Evolutionary conservation across 2,329 filamentous ascomycete species (phyloP).

Genomic region (Paramyrothecium sp.): DNA sequence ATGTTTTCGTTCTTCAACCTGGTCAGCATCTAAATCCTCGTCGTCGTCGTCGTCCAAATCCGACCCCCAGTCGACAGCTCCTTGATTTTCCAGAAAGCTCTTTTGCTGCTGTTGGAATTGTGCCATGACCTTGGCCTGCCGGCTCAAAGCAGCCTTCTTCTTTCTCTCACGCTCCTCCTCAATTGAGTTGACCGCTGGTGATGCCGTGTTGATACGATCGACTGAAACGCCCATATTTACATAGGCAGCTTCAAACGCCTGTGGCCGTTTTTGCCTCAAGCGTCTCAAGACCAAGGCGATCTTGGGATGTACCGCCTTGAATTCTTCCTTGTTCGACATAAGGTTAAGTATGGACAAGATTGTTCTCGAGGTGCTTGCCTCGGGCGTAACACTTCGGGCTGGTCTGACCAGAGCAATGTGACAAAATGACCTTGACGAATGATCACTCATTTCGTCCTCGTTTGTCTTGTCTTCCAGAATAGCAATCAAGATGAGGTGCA

Average conservation of each 20-base stretch:
- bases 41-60: slow-evolving; percentile 80
- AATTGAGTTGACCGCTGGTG: slow-evolving; percentile 67
- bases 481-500: slow-evolving; percentile 84
- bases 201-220: slow-evolving; percentile 78
- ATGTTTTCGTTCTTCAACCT: slow-evolving; percentile 61
- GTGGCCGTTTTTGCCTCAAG: slow-evolving; percentile 79
- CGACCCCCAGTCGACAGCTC: slow-evolving; percentile 79
- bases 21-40: slow-evolving; percentile 52
- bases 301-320: slow-evolving; percentile 80
- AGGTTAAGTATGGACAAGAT: slow-evolving; percentile 64
- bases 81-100: slow-evolving; percentile 87
- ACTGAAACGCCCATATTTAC: slow-evolving; percentile 63
- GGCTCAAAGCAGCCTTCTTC: slow-evolving; percentile 85
- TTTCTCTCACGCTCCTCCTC: slow-evolving; percentile 78
- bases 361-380: slow-evolving; percentile 56
- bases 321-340: slow-evolving; percentile 67
- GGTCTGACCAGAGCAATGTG: slow-evolving; percentile 65
- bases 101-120: slow-evolving; percentile 98
- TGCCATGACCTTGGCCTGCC: slow-evolving; percentile 93
- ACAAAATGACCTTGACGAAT: slow-evolving; percentile 65
- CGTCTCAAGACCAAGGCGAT: slow-evolving; percentile 79
- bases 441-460: slow-evolving; percentile 48
- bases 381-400: slow-evolving; percentile 58
- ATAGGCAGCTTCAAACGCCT: slow-evolving; percentile 69
- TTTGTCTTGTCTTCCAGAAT: slow-evolving; percentile 75